Evolutionary conservation across 2,329 filamentous ascomycete species (phyloP).

Genomic region (Pestalotiopsis sp.): DNA sequence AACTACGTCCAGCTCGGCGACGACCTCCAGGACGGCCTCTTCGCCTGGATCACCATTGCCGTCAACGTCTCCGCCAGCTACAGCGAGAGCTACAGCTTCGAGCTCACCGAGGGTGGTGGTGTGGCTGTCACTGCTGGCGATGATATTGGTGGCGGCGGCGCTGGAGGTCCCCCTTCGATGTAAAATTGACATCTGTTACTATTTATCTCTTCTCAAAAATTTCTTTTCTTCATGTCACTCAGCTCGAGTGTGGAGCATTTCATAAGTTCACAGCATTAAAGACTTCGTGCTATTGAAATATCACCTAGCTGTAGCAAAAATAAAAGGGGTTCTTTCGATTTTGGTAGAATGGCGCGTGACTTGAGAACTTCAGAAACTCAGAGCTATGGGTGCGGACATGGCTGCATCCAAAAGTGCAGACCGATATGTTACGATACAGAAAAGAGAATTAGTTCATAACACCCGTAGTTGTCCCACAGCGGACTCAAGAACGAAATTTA

Average conservation of each 20-base stretch:
- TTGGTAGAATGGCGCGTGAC: too few relatives aligned
- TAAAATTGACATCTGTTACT: background rate
- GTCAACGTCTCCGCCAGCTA: conserved; percentile 7
- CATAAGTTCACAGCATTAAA: background rate
- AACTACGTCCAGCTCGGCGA: conserved; percentile 9
- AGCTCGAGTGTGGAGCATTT: background rate
- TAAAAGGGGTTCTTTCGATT: too few relatives aligned
- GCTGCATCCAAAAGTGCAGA: too few relatives aligned
- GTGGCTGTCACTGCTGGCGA: background rate
- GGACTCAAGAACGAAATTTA: too few relatives aligned
- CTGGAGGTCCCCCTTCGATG: background rate
- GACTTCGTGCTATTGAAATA: background rate
- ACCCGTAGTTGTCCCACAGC: too few relatives aligned
- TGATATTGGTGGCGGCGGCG: background rate
- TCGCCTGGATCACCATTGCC: conserved; percentile 9
- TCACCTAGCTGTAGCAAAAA: background rate
- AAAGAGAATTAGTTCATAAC: too few relatives aligned
- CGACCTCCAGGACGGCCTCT: conserved; percentile 5
- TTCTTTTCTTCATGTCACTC: background rate
- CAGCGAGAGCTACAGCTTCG: background rate
- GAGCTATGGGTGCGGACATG: too few relatives aligned
- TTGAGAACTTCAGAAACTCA: too few relatives aligned
- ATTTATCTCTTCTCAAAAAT: background rate
- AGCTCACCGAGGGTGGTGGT: background rate
- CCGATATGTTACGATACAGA: too few relatives aligned